A percentile compares a stretch with the other conserved stretches of the same genome.
Conservation (phyloP, 257 asterid genomes). For the Nicotiana noctiflora region DNA sequence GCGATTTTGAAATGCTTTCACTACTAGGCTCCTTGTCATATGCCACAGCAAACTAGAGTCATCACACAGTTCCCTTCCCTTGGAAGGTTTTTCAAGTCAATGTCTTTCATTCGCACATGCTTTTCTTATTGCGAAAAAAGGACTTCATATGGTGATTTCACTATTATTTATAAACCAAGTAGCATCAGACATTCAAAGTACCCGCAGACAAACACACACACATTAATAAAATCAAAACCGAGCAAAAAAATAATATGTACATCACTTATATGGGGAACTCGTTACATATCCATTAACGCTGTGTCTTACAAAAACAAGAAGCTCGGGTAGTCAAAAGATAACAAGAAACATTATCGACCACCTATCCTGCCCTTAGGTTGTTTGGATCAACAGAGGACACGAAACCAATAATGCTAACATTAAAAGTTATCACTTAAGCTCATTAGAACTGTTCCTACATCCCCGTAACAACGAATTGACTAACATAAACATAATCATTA, state of each 20-base stretch:
- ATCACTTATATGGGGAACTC: too few species aligned
- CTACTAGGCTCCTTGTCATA: conserved; percentile 57
- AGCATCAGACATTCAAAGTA: too few species aligned
- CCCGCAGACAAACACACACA: too few species aligned
- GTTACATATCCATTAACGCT: too few species aligned
- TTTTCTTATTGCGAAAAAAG: conserved; percentile 51
- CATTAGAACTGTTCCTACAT: background rate
- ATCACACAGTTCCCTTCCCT: conserved; percentile 56
- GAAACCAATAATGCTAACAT: background rate
- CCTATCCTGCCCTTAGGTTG: too few species aligned
- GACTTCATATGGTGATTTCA: conserved; percentile 26
- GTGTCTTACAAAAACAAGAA: too few species aligned
- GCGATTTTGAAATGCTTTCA: conserved; percentile 52
- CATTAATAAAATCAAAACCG: too few species aligned
- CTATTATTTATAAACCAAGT: too few species aligned
- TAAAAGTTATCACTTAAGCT: background rate
- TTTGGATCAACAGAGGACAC: too few species aligned
- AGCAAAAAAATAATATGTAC: too few species aligned
- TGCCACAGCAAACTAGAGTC: conserved; percentile 37
- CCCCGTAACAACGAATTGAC: background rate
- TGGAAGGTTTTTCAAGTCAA: conserved; percentile 36
- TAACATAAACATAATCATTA: background rate
- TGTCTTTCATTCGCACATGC: conserved; percentile 39
- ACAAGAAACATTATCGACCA: too few species aligned
- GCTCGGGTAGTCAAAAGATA: too few species aligned